phyloP scores from a whole-genome alignment of 1,139 yeast genomes.

The Candida mesenterica region DNA sequence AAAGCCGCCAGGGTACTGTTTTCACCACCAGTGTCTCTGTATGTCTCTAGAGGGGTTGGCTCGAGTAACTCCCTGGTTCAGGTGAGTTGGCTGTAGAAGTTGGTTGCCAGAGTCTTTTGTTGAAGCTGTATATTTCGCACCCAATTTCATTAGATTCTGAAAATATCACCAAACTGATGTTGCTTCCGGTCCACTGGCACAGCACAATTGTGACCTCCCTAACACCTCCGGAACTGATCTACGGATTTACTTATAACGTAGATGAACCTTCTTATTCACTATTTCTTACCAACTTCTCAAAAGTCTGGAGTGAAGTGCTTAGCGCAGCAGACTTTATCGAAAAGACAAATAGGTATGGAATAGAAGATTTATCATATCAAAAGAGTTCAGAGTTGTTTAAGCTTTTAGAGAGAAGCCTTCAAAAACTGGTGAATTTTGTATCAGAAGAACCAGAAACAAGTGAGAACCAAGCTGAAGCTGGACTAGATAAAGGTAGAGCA shows the following conservation, averaged over 20 bases:
- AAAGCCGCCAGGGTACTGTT: too few relatives aligned
- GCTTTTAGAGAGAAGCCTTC: constrained; percentile 1
- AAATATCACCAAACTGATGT: background rate
- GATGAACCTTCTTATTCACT: constrained; percentile 19
- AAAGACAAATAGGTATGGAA: constrained; percentile 23
- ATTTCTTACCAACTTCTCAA: constrained; percentile 27
- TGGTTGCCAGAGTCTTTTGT: too few relatives aligned
- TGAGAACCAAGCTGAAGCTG: too few relatives aligned
- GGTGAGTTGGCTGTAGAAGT: too few relatives aligned
- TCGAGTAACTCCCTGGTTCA: too few relatives aligned
- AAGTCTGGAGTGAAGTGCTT: constrained; percentile 29
- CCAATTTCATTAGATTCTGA: too few relatives aligned
- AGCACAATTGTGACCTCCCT: background rate
- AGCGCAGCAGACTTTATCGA: constrained; percentile 14
- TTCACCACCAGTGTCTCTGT: too few relatives aligned
- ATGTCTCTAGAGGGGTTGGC: too few relatives aligned
- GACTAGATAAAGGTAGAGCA: too few relatives aligned
- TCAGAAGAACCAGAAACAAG: too few relatives aligned
- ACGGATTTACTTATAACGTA: constrained; percentile 1
- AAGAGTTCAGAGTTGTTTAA: constrained; percentile 12
- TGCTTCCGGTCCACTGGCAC: constrained; percentile 1
- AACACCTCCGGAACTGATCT: constrained; percentile 4
- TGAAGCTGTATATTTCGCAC: too few relatives aligned
- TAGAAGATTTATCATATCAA: constrained; percentile 21
- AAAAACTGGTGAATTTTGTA: too few relatives aligned